Evolutionary conservation across 192 early-diverging fungal genomes (phyloP), one percentile per base, ranked within the genome.

Genomic region (Backusella circina): DNA sequence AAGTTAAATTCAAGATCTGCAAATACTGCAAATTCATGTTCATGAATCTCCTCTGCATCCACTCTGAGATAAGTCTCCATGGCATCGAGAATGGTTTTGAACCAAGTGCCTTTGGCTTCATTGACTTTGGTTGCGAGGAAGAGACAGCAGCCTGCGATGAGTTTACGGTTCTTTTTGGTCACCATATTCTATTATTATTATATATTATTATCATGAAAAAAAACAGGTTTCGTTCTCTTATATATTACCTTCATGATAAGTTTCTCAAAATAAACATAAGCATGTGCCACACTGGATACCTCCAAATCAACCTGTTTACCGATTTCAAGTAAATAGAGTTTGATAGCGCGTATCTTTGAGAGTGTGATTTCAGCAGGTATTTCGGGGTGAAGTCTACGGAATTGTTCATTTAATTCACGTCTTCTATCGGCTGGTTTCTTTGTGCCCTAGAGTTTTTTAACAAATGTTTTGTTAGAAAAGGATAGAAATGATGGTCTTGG

Each of bases 201-300:
- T 65, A 9, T 31, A 18, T n/a, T 31, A 18, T n/a, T 73, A 31
- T 61, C 44, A n/a, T n/a, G n/a, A n/a, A n/a, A n/a, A n/a, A n/a
- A 50, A 16, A 12, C 21, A 18, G 13, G 30, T 32, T 12, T 35
- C 36, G 23, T 47, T 23, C 32, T 38, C 1, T 77, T 76, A 31
- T 77, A 74, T 64, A n/a, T 77, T 79, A 88, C 92, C 83, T 94
- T 95, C 38, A 95, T 73, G 28, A 96, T 86, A 6, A 99, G 89
- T 79, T 98, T 99, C 79, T 99, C 98, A 84, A 99, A 95, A 80
- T 96, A 98, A 0, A 94, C 96, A 86, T 92, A 96, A 18, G 94
- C 91, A 28, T 88, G 86, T 0, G 98, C 98, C 3, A 97, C 89
- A 54, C 91, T 96, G 1, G 95, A 96, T 28, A 96, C 83, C 81